Base-by-base conservation (phyloP, 2,329 filamentous ascomycete species). In the Periconia sp. region DNA sequence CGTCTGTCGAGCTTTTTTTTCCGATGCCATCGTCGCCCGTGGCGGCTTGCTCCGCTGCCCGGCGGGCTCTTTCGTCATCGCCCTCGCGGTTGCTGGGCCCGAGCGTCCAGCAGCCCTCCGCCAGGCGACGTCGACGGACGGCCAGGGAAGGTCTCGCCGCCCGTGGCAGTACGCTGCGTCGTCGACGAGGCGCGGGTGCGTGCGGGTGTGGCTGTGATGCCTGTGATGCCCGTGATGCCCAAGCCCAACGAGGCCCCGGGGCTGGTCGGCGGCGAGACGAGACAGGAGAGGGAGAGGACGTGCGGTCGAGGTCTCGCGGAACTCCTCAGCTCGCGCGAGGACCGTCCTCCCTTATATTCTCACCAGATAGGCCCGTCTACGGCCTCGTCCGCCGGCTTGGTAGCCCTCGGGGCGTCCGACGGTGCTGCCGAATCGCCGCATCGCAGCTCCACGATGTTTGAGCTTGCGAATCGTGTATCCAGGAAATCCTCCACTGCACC, bases 351-450 rank as follows among this genome's bases (percentile, higher is more conserved):
- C 50, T 61, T 66, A 66, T 63, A 65, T 61, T 46, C 44, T 49
- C 47, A 40, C 42, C 17, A 25, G 54, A 61, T 68, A 66, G 66
- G 64, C 57, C 64, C 63, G 63, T 67, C 56, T 66, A 45, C 63
- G 59, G 62, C n/a, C 21, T 51, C 54, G 46, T 46, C 52, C 38
- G 38, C 42, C 43, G 50, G 32, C 45, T 49, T 44, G 36, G 39
- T 43, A 42, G 40, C 32, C 31, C 35, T 39, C 40, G 48, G 46
- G 40, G 37, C 38, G 48, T 54, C 58, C 63, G 60, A 62, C 50
- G n/a, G 54, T 59, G 49, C 48, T 48, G 56, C 59, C 58, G 58
- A 23, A 36, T 31, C 23, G 25, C n/a, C n/a, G n/a, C n/a, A n/a
- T n/a, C n/a, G n/a, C n/a, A 18, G 18, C 19, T 25, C 18, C 15